A percentile compares a stretch with the other conserved stretches of the same genome.
Conservation (phyloP, 129 eudicot species). For the Apium graveolens region DNA sequence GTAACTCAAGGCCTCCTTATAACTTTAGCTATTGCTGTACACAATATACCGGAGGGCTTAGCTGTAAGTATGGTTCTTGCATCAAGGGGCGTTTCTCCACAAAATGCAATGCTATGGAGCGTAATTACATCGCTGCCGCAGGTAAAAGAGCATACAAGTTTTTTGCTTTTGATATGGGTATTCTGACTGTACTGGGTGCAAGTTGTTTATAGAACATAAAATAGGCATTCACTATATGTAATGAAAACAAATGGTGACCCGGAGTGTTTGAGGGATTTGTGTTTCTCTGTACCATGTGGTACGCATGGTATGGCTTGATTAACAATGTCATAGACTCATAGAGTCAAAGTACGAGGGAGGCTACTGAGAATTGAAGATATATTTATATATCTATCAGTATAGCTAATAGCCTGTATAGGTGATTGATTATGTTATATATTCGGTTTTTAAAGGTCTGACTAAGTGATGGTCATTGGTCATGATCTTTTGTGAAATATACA, state of each 20-base stretch:
- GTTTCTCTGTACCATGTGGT: not conserved
- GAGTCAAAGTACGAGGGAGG: not conserved
- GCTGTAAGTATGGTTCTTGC: conserved; percentile 99
- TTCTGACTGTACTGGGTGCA: conserved; percentile 1
- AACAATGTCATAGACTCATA: not conserved
- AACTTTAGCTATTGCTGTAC: conserved; percentile 97
- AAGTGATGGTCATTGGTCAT: not conserved
- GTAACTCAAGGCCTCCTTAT: conserved; percentile 83
- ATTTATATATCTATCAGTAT: not conserved
- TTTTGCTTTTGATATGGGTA: not conserved
- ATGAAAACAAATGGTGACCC: not conserved
- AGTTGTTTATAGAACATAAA: not conserved
- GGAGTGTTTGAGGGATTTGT: not conserved
- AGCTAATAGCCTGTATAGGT: no score
- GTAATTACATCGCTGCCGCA: conserved; percentile 92
- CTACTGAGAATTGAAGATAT: not conserved
- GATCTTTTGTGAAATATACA: not conserved
- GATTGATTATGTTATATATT: not conserved
- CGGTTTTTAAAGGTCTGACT: not conserved
- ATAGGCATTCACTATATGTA: not conserved
- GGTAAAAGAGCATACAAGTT: conserved; percentile 28
- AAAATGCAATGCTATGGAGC: conserved; percentile 97
- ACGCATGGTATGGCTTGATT: not conserved
- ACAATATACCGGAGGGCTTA: conserved; percentile 96
- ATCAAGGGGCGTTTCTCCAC: conserved; percentile 97